phyloP scores from a whole-genome alignment of 805 yeast genomes.

The Cyberlindnera euphorbiiphila region DNA sequence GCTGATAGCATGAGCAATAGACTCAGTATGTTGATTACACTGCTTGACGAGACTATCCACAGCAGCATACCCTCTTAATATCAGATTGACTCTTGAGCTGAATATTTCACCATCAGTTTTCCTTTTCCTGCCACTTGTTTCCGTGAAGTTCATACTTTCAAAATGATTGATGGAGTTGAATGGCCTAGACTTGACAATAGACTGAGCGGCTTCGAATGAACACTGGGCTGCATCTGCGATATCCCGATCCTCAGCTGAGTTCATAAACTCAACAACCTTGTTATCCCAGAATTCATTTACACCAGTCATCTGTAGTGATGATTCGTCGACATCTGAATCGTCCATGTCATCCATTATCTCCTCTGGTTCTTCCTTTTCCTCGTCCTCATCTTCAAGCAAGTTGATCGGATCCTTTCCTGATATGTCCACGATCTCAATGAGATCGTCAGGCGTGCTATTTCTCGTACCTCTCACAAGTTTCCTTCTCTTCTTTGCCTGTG shows the following conservation, averaged over 20 bases:
- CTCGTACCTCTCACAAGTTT: conserved; percentile 38
- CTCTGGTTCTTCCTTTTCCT: conserved; percentile 43
- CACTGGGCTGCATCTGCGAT: conserved; percentile 77
- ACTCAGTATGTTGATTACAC: conserved; percentile 74
- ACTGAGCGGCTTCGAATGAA: conserved; percentile 59
- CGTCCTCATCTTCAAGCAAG: conserved; percentile 24
- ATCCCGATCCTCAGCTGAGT: conserved; percentile 71
- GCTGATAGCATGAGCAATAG: conserved; percentile 66
- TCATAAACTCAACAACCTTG: conserved; percentile 71
- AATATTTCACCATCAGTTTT: conserved; percentile 70
- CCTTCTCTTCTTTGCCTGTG: conserved; percentile 31
- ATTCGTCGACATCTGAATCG: conserved; percentile 44
- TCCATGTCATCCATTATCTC: conserved; percentile 40
- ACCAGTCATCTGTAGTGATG: conserved; percentile 26
- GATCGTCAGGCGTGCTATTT: conserved; percentile 19
- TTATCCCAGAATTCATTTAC: conserved; percentile 46
- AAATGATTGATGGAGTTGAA: conserved; percentile 56
- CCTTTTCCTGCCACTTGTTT: conserved; percentile 35
- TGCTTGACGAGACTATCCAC: conserved; percentile 86
- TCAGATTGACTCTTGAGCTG: conserved; percentile 63
- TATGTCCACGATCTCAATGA: conserved; percentile 2
- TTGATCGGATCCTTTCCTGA: conserved; percentile 16
- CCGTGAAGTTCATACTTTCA: conserved; percentile 49
- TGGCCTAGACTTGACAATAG: conserved; percentile 68
- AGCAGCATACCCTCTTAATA: conserved; percentile 86